These are phyloP conservation scores for Pythium periplocum DNA, from an alignment of 352 stramenopile genomes.

Conservation along the genomic window DNA sequence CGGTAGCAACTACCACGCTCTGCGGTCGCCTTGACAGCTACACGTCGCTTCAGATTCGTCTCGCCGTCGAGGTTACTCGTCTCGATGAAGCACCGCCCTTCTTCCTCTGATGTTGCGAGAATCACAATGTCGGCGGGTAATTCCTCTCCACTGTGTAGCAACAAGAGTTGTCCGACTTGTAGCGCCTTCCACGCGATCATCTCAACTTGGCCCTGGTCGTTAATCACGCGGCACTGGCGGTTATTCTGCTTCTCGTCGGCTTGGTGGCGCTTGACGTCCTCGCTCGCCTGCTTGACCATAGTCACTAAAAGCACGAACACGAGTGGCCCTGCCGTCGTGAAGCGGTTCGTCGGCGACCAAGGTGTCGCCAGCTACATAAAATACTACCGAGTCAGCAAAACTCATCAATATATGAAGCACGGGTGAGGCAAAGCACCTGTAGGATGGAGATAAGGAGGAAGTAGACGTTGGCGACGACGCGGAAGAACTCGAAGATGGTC, in stretches of 20 bases:
- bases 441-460: constrained; percentile 92
- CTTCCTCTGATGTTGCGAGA: constrained; percentile 59
- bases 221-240: constrained; percentile 35
- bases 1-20: constrained; percentile 20
- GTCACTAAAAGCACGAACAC: constrained; percentile 72
- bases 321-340: constrained; percentile 65
- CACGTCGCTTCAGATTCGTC: constrained; percentile 82
- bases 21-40: constrained; percentile 39
- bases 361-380: constrained; percentile 41
- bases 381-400: not conserved
- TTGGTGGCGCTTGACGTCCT: constrained; percentile 66
- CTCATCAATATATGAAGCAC: too few species aligned
- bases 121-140: constrained; percentile 89
- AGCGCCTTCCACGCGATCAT: constrained; percentile 63
- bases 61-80: constrained; percentile 86
- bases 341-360: constrained; percentile 64
- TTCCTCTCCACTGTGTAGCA: constrained; percentile 76
- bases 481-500: constrained; percentile 93
- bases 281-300: constrained; percentile 66
- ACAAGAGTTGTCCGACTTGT: constrained; percentile 72
- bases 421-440: constrained; percentile 34
- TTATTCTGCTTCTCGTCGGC: constrained; percentile 64
- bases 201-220: constrained; percentile 26
- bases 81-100: constrained; percentile 80
- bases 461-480: constrained; percentile 92